Evolutionary conservation across 768 basidiomycete species (phyloP).

Genomic region (Leccinum truebloodii): DNA sequence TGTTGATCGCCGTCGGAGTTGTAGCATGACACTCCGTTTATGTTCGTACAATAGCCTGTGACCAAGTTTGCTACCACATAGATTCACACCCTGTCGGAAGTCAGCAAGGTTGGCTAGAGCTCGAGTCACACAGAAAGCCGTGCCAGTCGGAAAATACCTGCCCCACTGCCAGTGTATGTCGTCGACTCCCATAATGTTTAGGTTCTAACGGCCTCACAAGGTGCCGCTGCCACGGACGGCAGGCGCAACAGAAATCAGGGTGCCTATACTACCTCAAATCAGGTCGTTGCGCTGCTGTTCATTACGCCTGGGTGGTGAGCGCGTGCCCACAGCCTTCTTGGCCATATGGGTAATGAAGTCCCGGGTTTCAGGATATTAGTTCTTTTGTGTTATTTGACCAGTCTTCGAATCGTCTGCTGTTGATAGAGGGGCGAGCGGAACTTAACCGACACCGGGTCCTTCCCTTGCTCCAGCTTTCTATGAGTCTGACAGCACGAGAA

Average conservation of each 20-base stretch:
- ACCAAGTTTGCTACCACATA: too few relatives aligned
- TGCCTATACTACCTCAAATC: not conserved
- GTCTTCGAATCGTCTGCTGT: not conserved
- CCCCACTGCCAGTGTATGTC: too few relatives aligned
- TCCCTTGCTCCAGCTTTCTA: not conserved
- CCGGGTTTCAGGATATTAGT: not conserved
- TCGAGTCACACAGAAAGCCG: too few relatives aligned
- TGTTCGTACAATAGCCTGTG: too few relatives aligned
- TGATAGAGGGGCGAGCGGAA: not conserved
- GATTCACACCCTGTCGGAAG: too few relatives aligned
- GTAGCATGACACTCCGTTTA: too few relatives aligned
- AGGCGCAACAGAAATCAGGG: not conserved
- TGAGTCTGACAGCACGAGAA: not conserved
- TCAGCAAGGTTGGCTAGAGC: too few relatives aligned
- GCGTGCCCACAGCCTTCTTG: not conserved
- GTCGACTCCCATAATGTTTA: not conserved
- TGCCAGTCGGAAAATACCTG: too few relatives aligned
- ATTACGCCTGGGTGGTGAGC: not conserved
- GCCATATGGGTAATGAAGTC: too few relatives aligned
- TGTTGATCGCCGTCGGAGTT: too few relatives aligned
- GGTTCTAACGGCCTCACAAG: not conserved
- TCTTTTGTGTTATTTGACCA: not conserved
- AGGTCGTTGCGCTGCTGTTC: not conserved
- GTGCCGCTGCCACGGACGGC: not conserved
- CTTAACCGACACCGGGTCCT: not conserved